Conservation (phyloP, 2,329 filamentous ascomycete genomes). For the Westerdykella ornata region DNA sequence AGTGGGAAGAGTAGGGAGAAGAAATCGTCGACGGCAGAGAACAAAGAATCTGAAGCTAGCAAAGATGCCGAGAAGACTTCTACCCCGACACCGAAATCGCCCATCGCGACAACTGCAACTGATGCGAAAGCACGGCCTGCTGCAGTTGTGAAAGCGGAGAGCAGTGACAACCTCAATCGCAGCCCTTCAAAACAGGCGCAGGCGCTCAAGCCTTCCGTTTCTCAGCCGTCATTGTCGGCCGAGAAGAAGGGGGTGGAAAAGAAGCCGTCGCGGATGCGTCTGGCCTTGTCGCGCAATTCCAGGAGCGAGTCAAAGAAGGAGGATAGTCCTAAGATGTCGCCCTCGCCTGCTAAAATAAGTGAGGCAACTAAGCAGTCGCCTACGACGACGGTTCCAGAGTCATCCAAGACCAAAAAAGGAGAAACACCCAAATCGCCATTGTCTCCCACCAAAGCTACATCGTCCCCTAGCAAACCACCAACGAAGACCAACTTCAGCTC, state of each 20-base stretch:
- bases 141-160: conserved; percentile 24
- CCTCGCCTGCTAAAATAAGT: conserved; percentile 4
- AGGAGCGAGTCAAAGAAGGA: conserved; percentile 21
- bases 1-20: too few relatives aligned
- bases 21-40: too few relatives aligned
- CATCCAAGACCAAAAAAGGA: background rate
- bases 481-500: background rate
- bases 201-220: conserved; percentile 22
- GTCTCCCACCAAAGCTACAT: background rate
- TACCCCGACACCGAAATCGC: conserved; percentile 6
- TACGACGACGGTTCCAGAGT: background rate
- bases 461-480: background rate
- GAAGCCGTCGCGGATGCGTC: conserved; percentile 21
- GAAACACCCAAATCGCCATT: background rate
- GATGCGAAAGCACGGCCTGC: conserved; percentile 5
- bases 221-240: conserved; percentile 21
- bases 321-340: conserved; percentile 6
- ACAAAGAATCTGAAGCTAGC: conserved; percentile 8
- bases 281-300: conserved; percentile 19
- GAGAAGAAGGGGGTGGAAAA: conserved; percentile 18
- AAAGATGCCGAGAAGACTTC: background rate
- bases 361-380: background rate
- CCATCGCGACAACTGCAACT: conserved; percentile 1
- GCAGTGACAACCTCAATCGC: conserved; percentile 22
- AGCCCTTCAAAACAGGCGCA: conserved; percentile 18